A percentile compares a stretch with the other conserved stretches of the same genome.
These are phyloP conservation scores for Candida nitratophila DNA, from an alignment of 805 yeast genomes.

Conservation along the genomic window DNA sequence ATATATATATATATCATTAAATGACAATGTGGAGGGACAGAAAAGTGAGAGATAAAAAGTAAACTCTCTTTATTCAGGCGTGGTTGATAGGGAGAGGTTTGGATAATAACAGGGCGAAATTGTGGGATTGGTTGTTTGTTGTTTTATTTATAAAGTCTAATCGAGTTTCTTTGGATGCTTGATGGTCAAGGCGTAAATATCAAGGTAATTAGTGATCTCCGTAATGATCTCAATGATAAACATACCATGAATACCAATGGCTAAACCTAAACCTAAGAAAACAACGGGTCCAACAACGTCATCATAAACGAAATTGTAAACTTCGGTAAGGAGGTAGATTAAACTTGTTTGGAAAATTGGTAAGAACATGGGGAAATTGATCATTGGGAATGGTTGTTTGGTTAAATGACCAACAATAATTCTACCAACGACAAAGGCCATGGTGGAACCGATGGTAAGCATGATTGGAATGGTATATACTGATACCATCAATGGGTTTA, in stretches of 20 bases:
- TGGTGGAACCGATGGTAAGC: slow-evolving; percentile 62
- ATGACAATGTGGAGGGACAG: too few relatives aligned
- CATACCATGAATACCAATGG: slow-evolving; percentile 61
- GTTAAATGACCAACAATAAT: slow-evolving; percentile 86
- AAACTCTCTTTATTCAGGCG: too few relatives aligned
- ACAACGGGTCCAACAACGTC: slow-evolving; percentile 43
- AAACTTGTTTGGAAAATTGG: slow-evolving; percentile 45
- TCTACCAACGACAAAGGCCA: slow-evolving; percentile 87
- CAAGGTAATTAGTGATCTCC: slow-evolving; percentile 73
- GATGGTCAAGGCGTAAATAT: slow-evolving; percentile 78
- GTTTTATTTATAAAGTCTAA: too few relatives aligned
- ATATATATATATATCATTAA: too few relatives aligned
- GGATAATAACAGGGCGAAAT: too few relatives aligned
- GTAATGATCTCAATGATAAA: slow-evolving; percentile 73
- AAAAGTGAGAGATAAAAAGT: too few relatives aligned
- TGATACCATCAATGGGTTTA: slow-evolving; percentile 46
- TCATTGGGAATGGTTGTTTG: slow-evolving; percentile 64
- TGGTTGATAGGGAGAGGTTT: too few relatives aligned
- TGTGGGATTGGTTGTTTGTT: too few relatives aligned
- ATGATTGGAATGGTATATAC: slow-evolving; percentile 47
- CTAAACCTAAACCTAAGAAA: slow-evolving; percentile 61
- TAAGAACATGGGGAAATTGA: slow-evolving; percentile 63
- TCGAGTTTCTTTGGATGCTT: slow-evolving; percentile 55
- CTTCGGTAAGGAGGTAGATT: slow-evolving; percentile 26
- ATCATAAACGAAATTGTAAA: slow-evolving; percentile 33